These are phyloP conservation scores for Neopestalotiopsis rosae DNA, from an alignment of 2,329 filamentous ascomycete genomes.

Conservation along the genomic window DNA sequence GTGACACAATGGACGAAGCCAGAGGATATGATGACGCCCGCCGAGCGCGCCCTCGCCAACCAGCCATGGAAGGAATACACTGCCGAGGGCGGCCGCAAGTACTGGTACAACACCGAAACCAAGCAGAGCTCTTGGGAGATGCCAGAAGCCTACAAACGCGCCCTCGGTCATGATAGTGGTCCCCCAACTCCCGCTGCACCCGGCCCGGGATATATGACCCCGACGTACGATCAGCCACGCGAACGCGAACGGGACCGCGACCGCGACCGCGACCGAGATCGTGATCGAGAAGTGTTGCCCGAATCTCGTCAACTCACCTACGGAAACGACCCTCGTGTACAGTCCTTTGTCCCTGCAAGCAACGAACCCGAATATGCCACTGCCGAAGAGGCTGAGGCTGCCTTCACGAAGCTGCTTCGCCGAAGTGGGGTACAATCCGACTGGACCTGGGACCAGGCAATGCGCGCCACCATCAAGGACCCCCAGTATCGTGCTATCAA, in stretches of 20 bases:
- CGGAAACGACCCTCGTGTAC: conserved; percentile 60
- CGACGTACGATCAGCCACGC: conserved; percentile 38
- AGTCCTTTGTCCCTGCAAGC: conserved; percentile 65
- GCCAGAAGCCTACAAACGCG: conserved; percentile 80
- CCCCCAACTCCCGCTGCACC: conserved; percentile 49
- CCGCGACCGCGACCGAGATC: no score
- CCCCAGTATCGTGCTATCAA: conserved; percentile 92
- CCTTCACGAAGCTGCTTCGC: conserved; percentile 88
- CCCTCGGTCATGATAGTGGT: conserved; percentile 64
- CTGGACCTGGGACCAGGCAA: conserved; percentile 90
- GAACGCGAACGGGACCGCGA: conserved; percentile 31
- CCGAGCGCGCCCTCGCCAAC: conserved; percentile 81
- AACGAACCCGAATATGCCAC: conserved; percentile 80
- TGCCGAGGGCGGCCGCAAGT: conserved; percentile 83
- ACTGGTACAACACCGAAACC: conserved; percentile 94
- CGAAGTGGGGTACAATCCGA: conserved; percentile 86
- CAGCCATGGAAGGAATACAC: conserved; percentile 95
- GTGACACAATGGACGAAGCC: conserved; percentile 95
- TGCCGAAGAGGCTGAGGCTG: conserved; percentile 87
- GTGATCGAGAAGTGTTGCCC: conserved; percentile 37
- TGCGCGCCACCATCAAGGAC: conserved; percentile 86
- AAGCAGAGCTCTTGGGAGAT: conserved; percentile 95
- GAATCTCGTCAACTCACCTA: conserved; percentile 65
- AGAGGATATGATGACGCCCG: conserved; percentile 81
- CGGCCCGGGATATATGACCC: conserved; percentile 41